Evolutionary conservation across 2,329 filamentous ascomycete species (phyloP).

Genomic region (Berkeleyomyces rouxiae): DNA sequence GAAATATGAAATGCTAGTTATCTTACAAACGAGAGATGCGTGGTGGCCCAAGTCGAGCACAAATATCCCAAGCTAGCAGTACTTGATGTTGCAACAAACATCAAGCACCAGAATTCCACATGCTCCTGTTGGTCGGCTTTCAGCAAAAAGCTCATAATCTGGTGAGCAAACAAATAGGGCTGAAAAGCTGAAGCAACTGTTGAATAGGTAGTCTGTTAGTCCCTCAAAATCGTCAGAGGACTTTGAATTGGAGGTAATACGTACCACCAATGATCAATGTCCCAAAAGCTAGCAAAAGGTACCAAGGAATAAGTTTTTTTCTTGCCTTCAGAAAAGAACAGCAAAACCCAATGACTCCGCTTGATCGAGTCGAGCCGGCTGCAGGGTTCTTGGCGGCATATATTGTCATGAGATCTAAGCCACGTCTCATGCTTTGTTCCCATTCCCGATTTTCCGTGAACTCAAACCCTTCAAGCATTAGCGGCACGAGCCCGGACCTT

Average conservation of each 20-base stretch:
- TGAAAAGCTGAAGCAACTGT: constrained; percentile 11
- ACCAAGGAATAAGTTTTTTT: constrained; percentile 13
- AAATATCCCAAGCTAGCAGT: constrained; percentile 20
- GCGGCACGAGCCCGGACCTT: constrained; percentile 11
- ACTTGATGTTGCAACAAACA: constrained; percentile 20
- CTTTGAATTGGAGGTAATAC: background rate
- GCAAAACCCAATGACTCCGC: constrained; percentile 10
- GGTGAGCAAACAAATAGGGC: constrained; percentile 14
- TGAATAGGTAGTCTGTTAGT: background rate
- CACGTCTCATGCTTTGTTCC: constrained; percentile 9
- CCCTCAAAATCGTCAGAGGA: background rate
- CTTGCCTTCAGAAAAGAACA: constrained; percentile 9
- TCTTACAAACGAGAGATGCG: constrained; percentile 15
- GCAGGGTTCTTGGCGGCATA: background rate
- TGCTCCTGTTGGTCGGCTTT: constrained; percentile 1
- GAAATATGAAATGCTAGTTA: background rate
- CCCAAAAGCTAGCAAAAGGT: constrained; percentile 10
- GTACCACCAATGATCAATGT: constrained; percentile 12
- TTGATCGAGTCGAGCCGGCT: background rate
- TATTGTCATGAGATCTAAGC: constrained; percentile 7
- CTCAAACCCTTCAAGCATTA: constrained; percentile 7
- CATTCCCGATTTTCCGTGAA: constrained; percentile 9
- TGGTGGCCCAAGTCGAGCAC: constrained; percentile 17
- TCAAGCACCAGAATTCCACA: constrained; percentile 19
- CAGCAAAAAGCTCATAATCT: constrained; percentile 11